phyloP scores from a whole-genome alignment of 345 rosid species.

The Eucalyptus pauciflora region DNA sequence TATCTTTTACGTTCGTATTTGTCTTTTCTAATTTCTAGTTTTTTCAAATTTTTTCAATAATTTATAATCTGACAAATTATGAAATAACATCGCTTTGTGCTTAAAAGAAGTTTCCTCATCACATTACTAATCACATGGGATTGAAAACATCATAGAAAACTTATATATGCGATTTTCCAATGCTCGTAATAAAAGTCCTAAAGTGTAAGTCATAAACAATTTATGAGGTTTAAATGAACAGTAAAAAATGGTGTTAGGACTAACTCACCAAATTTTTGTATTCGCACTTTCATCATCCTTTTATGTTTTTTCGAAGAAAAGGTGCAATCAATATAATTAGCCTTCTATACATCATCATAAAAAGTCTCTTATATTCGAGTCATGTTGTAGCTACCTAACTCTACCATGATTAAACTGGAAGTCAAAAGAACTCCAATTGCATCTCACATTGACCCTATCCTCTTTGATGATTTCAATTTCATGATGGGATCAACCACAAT shows the following conservation, averaged over 20 bases:
- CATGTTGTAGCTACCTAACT: not conserved
- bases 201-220: not conserved
- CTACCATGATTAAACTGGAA: not conserved
- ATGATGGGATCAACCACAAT: not conserved
- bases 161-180: not conserved
- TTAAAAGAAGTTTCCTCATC: not conserved
- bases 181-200: not conserved
- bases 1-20: not conserved
- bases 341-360: not conserved
- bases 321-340: not conserved
- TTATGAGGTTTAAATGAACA: not conserved
- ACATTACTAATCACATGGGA: not conserved
- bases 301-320: not conserved
- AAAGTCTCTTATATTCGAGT: not conserved
- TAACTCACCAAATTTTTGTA: not conserved
- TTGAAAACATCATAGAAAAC: not conserved
- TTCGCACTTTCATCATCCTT: not conserved
- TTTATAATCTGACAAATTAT: accelerated
- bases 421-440: not conserved
- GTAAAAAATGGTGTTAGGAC: not conserved
- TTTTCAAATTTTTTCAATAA: too few species aligned
- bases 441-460: not conserved
- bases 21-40: not conserved
- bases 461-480: not conserved
- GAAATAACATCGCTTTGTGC: too few species aligned